Base-by-base conservation (phyloP, 768 basidiomycete species). In the Tricholomella constricta region DNA sequence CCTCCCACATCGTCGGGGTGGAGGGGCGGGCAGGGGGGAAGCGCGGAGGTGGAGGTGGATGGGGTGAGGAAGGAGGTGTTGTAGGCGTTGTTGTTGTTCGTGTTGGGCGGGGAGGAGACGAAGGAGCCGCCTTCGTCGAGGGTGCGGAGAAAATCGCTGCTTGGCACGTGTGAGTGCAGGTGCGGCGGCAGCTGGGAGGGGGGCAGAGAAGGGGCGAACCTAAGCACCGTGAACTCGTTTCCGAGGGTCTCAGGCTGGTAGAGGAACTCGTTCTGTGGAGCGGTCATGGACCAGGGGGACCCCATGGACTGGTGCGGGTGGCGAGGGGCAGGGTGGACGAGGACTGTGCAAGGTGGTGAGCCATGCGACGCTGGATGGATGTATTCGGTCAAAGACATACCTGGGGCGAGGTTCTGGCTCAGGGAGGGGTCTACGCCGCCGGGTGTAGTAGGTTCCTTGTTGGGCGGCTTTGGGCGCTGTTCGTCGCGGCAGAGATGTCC, bases 401-500 rank as follows among this genome's bases (percentile, higher is more conserved):
- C 77, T 71, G 72, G 78, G 59, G 76, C 67, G 63, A 78, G 81
- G n/a, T 65, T 61, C 47, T 73, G 67, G 22, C 31, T 32, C n/a
- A n/a, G n/a, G n/a, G 75, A 59, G 31, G 77, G 48, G 37, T 78
- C 73, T 2, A 65, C 58, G 26, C 35, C 50, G 10, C n/a, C n/a
- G n/a, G 55, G 69, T 9, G 66, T 46, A 3, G 58, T 58, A 32
- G 73, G 67, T 44, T 52, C 74, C 55, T 84, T 85, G 8, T 78
- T 78, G 37, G 64, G 57, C 15, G 65, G 68, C 62, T 84, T 85
- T 1, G 79, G 77, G 42, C 84, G 78, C 52, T 82, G 82, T 65
- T 95, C 93, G 68, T 96, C 95, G 60, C 92, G 89, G 64, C 94
- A 97, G 11, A 96, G 77, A 72, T 97, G 93, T 0, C 94, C 91